Evolutionary conservation across 208 protist genomes (phyloP), one percentile per base, ranked within the genome.

Genomic region (Crithidia expoeki): DNA sequence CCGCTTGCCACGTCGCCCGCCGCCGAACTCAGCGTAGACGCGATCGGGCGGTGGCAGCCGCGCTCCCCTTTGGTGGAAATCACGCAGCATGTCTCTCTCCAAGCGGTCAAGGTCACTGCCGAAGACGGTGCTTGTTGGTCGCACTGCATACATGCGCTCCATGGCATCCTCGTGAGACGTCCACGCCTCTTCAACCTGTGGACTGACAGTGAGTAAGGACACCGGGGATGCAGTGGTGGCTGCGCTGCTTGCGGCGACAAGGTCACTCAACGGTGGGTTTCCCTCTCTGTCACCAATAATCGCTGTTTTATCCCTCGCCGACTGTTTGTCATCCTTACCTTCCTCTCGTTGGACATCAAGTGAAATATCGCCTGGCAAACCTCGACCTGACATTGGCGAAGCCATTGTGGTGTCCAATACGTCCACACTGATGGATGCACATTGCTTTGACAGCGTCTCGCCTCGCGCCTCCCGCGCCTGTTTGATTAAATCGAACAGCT

Each of bases 31-130:
- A 7, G 70, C 68, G 68, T 84, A 94, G 27, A 89, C 72, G 28
- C 56, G 66, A 44, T 90, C 89, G 27, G 83, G 66, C 14, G 75
- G 72, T 10, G 89, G 86, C 19, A 90, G 71, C 23, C 55, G 38
- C 30, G 63, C 56, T 3, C 82, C 79, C 53, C 66, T 49, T 62
- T 93, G 90, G 72, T 92, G 80, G 57, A 84, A 84, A 17, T 93
- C 90, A 2, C 86, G 87, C 72, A 87, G 80, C 79, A 87, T 87
- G 62, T 93, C 87, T 11, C 67, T 66, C 77, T 95, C 87, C 30
- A 95, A 71, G 30, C 81, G 83, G 55, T 95, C 90, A 9, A 95
- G 77, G 42, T 93, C 87, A 60, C 78, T 86, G 46, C 87, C 90
- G 32, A 93, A 84, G 36, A 95, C 80, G 42, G 73, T 93, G 72